Evolutionary conservation across 495 filamentous ascomycete species (phyloP).

Genomic region (Aspergillus cavernicola): DNA sequence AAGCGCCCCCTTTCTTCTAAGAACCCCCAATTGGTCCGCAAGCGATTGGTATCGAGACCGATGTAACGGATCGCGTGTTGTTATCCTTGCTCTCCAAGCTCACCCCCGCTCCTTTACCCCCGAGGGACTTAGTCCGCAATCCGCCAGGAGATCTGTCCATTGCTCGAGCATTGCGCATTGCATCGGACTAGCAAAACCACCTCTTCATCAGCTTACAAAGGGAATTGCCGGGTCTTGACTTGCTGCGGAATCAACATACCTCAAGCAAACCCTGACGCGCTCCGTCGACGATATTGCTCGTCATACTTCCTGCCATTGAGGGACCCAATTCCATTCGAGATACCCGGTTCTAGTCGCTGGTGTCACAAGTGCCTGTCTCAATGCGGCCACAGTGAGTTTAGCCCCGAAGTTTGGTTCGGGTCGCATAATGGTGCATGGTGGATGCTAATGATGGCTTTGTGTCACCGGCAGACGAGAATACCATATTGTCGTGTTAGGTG

Average conservation of each 20-base stretch:
- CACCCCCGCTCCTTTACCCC: conserved; percentile 20
- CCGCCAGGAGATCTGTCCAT: conserved; percentile 12
- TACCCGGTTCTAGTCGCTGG: conserved; percentile 5
- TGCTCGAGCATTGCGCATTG: conserved; percentile 14
- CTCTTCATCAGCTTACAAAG: neutral
- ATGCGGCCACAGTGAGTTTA: conserved; percentile 53
- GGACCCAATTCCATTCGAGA: neutral
- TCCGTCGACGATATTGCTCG: neutral
- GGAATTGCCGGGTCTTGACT: neutral
- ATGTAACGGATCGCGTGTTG: conserved; percentile 38
- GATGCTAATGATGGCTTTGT: conserved; percentile 24
- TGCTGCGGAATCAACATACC: neutral
- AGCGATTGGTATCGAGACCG: conserved; percentile 26
- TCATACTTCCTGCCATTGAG: conserved; percentile 4
- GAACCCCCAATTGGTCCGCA: conserved; percentile 13
- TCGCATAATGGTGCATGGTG: conserved; percentile 6
- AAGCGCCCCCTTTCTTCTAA: neutral
- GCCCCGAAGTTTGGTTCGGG: neutral
- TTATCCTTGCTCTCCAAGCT: conserved; percentile 27
- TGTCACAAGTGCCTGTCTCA: conserved; percentile 21
- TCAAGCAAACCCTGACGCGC: neutral
- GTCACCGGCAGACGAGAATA: conserved; percentile 65
- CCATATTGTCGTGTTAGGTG: conserved; percentile 86
- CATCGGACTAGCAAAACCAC: conserved; percentile 2
- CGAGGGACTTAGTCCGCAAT: conserved; percentile 12